Conservation (phyloP, 768 basidiomycete species). For the Suillus decipiens region DNA sequence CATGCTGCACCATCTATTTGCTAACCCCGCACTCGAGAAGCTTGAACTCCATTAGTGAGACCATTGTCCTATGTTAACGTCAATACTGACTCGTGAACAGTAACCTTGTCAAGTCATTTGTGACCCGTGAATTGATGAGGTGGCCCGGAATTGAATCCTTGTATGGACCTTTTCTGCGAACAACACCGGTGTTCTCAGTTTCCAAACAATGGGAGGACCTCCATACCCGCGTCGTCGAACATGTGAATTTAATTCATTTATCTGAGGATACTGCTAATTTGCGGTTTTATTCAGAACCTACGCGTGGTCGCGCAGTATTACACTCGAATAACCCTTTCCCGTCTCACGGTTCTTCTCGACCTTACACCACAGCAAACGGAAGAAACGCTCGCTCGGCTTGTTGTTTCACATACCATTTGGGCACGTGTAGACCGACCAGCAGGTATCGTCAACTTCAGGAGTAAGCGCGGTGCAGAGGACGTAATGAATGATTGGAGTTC, state of each 20-base stretch:
- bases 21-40: conserved; percentile 76
- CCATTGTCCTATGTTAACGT: not conserved
- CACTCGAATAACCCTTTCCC: conserved; percentile 82
- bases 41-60: conserved; percentile 83
- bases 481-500: conserved; percentile 98
- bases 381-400: conserved; percentile 83
- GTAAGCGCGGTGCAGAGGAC: conserved; percentile 82
- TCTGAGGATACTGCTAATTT: not conserved
- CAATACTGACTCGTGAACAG: conserved; percentile 43
- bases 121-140: conserved; percentile 89
- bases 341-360: conserved; percentile 86
- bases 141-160: conserved; percentile 93
- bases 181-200: conserved; percentile 77
- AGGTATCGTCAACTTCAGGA: conserved; percentile 86
- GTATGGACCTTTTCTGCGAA: conserved; percentile 81
- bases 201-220: conserved; percentile 92
- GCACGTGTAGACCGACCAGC: conserved; percentile 92
- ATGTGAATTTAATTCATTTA: conserved; percentile 55
- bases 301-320: conserved; percentile 95
- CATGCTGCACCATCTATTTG: conserved; percentile 87
- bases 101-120: conserved; percentile 92
- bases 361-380: conserved; percentile 82
- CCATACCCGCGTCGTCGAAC: conserved; percentile 94
- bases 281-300: conserved; percentile 67
- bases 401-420: conserved; percentile 90